Percentiles rank a stretch among this genome's conserved stretches.
Conservation (phyloP, 257 asterid species). For the Nicotiana otophora region DNA sequence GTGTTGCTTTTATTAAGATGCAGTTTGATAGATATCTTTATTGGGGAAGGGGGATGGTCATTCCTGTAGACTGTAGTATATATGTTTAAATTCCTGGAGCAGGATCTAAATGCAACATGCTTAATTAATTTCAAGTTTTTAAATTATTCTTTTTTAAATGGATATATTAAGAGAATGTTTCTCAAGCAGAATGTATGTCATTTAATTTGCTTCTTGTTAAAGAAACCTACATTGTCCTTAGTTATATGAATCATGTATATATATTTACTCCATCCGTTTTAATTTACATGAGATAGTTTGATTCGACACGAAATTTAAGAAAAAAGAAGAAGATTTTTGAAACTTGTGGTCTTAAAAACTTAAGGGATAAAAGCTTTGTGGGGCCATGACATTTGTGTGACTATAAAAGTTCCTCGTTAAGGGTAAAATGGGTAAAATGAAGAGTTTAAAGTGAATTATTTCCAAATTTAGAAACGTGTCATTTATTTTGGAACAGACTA, state of each 20-base stretch:
- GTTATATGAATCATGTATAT: background rate
- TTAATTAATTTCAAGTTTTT: background rate
- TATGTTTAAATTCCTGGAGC: background rate
- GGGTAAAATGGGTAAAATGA: too few relatives aligned
- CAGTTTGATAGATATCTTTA: background rate
- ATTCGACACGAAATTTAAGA: too few relatives aligned
- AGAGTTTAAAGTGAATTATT: too few relatives aligned
- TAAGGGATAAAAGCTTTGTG: too few relatives aligned
- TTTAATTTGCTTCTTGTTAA: background rate
- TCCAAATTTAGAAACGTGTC: too few relatives aligned
- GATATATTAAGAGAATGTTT: background rate
- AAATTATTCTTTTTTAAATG: background rate
- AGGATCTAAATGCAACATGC: background rate
- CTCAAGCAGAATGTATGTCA: background rate
- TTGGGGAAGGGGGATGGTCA: background rate
- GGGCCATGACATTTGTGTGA: too few relatives aligned
- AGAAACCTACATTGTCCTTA: background rate
- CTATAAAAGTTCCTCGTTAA: too few relatives aligned
- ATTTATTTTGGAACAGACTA: too few relatives aligned
- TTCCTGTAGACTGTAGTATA: background rate
- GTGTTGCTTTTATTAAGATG: background rate
- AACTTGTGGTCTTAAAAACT: too few relatives aligned
- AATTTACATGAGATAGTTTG: too few relatives aligned
- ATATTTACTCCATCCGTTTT: too few relatives aligned
- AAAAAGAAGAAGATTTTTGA: too few relatives aligned